phyloP scores from a whole-genome alignment of 345 rosid genomes.

The Rubroshorea leprosula region DNA sequence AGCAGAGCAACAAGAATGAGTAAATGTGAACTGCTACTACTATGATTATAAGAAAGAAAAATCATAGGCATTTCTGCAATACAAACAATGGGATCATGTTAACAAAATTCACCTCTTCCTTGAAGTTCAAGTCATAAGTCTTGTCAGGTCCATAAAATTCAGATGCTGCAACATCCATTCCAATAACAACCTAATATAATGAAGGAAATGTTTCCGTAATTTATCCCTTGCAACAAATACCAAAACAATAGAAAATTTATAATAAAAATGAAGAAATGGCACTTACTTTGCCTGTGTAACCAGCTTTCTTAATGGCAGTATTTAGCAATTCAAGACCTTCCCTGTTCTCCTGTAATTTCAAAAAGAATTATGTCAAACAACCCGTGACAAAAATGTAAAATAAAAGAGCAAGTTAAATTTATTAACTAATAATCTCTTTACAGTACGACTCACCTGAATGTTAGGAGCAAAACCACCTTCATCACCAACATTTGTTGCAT shows the following conservation, averaged over 20 bases:
- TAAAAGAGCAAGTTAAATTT: neutral
- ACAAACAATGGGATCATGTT: neutral
- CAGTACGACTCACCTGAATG: constrained; percentile 52
- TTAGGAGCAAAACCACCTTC: constrained; percentile 99
- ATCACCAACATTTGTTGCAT: constrained; percentile 97
- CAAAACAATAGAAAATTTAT: constrained; percentile 1
- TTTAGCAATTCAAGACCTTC: constrained; percentile 96
- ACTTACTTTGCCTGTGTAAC: constrained; percentile 81
- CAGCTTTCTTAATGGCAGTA: constrained; percentile 89
- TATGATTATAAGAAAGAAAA: neutral
- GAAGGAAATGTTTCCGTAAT: neutral
- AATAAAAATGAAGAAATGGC: neutral
- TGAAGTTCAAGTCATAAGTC: constrained; percentile 81
- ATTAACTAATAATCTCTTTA: neutral
- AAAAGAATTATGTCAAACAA: constrained; percentile 5
- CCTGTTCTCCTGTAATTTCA: constrained; percentile 71
- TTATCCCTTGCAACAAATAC: neutral
- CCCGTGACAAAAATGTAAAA: neutral
- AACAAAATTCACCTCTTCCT: constrained; percentile 53
- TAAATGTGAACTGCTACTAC: neutral
- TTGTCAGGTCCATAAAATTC: constrained; percentile 80
- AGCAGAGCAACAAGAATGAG: neutral
- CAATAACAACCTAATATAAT: constrained; percentile 75
- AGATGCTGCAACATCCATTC: constrained; percentile 99
- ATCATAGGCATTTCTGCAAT: neutral